Base-by-base conservation (phyloP, 2,329 filamentous ascomycete species). In the Trichophyton rubrum region DNA sequence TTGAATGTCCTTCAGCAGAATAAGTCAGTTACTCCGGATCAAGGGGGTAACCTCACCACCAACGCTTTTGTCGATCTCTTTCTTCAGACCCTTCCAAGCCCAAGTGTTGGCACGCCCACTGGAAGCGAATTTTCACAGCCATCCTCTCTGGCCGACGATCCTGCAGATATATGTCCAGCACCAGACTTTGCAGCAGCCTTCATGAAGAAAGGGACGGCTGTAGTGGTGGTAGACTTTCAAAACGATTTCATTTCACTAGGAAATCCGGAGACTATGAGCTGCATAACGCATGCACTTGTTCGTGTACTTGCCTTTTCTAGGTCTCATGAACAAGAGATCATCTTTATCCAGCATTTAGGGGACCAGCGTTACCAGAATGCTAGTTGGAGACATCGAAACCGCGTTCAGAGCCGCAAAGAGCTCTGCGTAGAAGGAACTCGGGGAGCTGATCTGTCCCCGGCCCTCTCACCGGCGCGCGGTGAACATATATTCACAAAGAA, bases 21-120 rank as follows among this genome's bases (percentile, higher is more conserved):
- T 22, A 57, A 57, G n/a, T 22, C 17, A 38, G 38, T 11, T n/a
- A 57, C 55, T 22, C 55, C 55, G 40, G 55, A 57, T 40, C 55
- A 57, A 57, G 55, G 55, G 30, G 55, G 55, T 2, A 57, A 41
- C 11, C 55, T 57, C 55, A 57, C 55, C 20, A 57, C 55, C 13
- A 9, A 30, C n/a, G 33, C 27, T 2, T 57, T 57, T 40, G 20
- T 57, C 38, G 55, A 57, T 11, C 11, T 30, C 15, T 57, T 57
- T 40, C 38, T 57, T 9, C 55, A 40, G 4, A 57, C 55, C 8
- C 33, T 57, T n/a, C 33, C 33, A 30, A 57, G 33, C 27, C 30
- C n/a, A 20, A 57, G 38, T 40, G 33, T 27, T 20, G 33, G 33
- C 17, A 40, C 55, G 30, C 38, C 55, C 3, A 40, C 17, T 24